These are phyloP conservation scores for Aspergillus felis DNA, from an alignment of 2,329 filamentous ascomycete species.

Conservation along the genomic window DNA sequence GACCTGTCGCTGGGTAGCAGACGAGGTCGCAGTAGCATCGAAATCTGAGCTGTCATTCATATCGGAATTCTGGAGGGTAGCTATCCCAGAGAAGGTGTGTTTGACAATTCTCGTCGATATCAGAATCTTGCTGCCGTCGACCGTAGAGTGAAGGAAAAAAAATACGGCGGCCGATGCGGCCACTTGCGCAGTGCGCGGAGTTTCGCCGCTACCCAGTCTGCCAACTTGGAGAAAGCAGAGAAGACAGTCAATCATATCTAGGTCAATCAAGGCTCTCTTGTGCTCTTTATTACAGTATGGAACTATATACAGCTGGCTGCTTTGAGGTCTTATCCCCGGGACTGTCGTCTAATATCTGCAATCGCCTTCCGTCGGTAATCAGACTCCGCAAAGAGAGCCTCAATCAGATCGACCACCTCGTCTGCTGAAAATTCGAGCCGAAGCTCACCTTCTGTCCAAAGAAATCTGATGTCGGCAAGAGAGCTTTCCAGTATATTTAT, in stretches of 20 bases:
- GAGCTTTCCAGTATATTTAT: constrained; percentile 60
- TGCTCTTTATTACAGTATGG: not conserved
- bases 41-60: constrained; percentile 25
- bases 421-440: constrained; percentile 58
- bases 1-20: constrained; percentile 44
- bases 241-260: not conserved
- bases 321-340: constrained; percentile 13
- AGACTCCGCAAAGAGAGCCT: constrained; percentile 62
- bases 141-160: constrained; percentile 29
- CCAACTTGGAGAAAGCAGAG: not conserved
- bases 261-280: not conserved
- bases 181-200: constrained; percentile 37
- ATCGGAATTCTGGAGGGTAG: constrained; percentile 5
- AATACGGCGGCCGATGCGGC: constrained; percentile 41
- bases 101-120: not conserved
- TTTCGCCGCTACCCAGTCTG: constrained; percentile 14
- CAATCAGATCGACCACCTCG: constrained; percentile 60
- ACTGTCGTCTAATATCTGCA: constrained; percentile 49
- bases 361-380: constrained; percentile 56
- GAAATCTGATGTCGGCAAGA: constrained; percentile 61
- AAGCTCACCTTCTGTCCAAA: constrained; percentile 63
- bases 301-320: constrained; percentile 3
- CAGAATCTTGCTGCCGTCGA: not conserved
- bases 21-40: constrained; percentile 13
- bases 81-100: not conserved